phyloP scores from a whole-genome alignment of 1,284 basidiomycete genomes.

The Afroboletus lepidellus region DNA sequence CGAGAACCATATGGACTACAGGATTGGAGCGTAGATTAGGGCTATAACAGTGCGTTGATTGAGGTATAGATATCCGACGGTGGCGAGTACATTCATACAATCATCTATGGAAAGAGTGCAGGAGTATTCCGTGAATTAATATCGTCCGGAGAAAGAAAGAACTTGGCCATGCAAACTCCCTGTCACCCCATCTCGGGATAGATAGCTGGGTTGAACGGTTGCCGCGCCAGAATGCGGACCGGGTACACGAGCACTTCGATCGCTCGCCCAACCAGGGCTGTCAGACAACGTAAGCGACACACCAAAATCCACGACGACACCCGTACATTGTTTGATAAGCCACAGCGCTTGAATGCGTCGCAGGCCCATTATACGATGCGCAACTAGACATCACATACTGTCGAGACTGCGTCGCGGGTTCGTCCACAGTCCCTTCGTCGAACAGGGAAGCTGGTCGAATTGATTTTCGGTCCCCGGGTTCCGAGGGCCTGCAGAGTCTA shows the following conservation, averaged over 20 bases:
- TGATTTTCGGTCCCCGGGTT: slow-evolving; percentile 9
- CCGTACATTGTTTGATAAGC: slow-evolving; percentile 16
- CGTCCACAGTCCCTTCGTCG: slow-evolving; percentile 4
- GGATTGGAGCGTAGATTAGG: slow-evolving; percentile 18
- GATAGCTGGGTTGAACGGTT: slow-evolving; percentile 2
- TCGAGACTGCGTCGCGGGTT: slow-evolving; percentile 1
- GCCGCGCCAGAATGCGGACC: slow-evolving; percentile 5
- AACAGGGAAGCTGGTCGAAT: slow-evolving; percentile 8
- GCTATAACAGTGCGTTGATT: slow-evolving; percentile 11
- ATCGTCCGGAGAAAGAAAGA: slow-evolving; percentile 9
- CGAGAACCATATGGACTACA: slow-evolving; percentile 7
- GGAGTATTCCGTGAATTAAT: slow-evolving; percentile 9
- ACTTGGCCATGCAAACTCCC: slow-evolving; percentile 6
- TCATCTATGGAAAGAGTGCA: not conserved
- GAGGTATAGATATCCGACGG: slow-evolving; percentile 7
- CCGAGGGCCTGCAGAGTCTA: slow-evolving; percentile 5
- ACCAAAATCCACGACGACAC: not conserved
- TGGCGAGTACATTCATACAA: not conserved
- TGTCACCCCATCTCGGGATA: slow-evolving; percentile 6
- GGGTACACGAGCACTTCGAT: slow-evolving; percentile 19
- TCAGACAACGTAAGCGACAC: slow-evolving; percentile 6
- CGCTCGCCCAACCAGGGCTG: slow-evolving; percentile 23
- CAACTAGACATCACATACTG: not conserved
- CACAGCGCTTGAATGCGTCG: slow-evolving; percentile 3
- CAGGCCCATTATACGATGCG: slow-evolving; percentile 1